Conservation (phyloP, 805 yeast genomes). For the Kregervanrija fluxuum region DNA sequence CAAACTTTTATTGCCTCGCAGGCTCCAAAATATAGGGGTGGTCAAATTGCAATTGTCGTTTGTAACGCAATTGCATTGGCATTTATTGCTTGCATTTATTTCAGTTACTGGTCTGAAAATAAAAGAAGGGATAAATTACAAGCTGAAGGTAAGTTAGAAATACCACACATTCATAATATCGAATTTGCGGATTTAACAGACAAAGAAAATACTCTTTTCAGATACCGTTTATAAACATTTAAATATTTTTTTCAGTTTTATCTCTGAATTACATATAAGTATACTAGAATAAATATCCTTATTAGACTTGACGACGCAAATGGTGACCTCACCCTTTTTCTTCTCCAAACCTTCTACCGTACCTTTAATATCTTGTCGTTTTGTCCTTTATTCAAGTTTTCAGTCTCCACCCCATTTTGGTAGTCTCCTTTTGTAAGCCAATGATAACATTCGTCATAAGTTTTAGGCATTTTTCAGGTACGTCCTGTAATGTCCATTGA, state of each 20-base stretch:
- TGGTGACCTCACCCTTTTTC: too few species aligned
- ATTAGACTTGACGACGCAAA: too few species aligned
- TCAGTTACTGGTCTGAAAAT: conserved; percentile 14
- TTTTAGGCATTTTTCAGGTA: conserved; percentile 42
- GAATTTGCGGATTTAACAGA: conserved; percentile 19
- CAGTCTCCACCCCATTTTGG: too few species aligned
- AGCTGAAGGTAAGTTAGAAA: conserved; percentile 7
- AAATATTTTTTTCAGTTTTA: background rate
- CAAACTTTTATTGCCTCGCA: conserved; percentile 51
- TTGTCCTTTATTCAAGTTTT: conserved; percentile 49
- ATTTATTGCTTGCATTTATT: conserved; percentile 11
- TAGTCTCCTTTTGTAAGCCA: too few species aligned
- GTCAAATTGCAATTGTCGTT: conserved; percentile 37
- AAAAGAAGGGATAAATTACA: conserved; percentile 8
- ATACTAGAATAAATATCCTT: background rate
- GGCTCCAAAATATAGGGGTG: conserved; percentile 52
- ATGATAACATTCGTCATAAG: conserved; percentile 34
- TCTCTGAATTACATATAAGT: background rate
- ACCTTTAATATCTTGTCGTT: conserved; percentile 40
- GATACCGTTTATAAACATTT: conserved; percentile 11
- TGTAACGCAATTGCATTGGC: conserved; percentile 18
- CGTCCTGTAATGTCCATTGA: conserved; percentile 51
- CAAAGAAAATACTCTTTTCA: conserved; percentile 13
- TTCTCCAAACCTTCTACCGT: conserved; percentile 33
- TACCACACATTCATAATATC: conserved; percentile 9